Base-by-base conservation (phyloP, 2,329 filamentous ascomycete genomes). In the Passalora sequoiae region DNA sequence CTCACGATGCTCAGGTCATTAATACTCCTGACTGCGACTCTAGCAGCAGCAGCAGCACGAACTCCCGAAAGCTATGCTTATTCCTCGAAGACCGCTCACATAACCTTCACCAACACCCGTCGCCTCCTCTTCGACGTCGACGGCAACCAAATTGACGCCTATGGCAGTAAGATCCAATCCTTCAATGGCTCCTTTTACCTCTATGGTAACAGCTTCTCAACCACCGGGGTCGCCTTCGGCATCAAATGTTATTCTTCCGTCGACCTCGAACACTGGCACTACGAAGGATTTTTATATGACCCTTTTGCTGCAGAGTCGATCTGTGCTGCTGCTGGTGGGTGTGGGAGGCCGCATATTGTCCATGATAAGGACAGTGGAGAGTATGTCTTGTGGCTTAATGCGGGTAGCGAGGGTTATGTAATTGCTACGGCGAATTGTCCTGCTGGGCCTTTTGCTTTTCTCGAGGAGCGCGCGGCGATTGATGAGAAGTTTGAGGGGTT, bases 301-400 rank as follows among this genome's bases (percentile, higher is more conserved):
- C 48, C 48, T 6, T 35, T 22, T 8, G 31, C 38, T 3, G 27
- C 7, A 3, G 12, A 15, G 1, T 50, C 41, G 5, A 43, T 47
- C 4, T 54, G 49, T 29, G 15, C 36, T 30, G 38, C 16, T 1
- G 37, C 28, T 8, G 55, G 55, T 16, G 50, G 49, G 12, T 58
- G 54, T 29, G 55, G 53, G 6, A 46, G 55, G 24, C 55, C 55
- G 20, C 55, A 58, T 29, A 58, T 58, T 22, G 37, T 58, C 7
- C 57, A 55, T 43, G 53, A 58, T 21, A 5, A 20, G 12, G 45
- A 42, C 13, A 51, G 12, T 21, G 33, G 28, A 7, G 29, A 44
- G 20, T 58, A 58, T 43, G 38, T 58, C n/a, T 46, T 58, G 17
- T 58, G 56, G 56, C 48, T 48, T 15, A 57, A 58, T 25, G 54